phyloP scores from a whole-genome alignment of 108 stramenopile genomes.

The Skeletonema grethae region DNA sequence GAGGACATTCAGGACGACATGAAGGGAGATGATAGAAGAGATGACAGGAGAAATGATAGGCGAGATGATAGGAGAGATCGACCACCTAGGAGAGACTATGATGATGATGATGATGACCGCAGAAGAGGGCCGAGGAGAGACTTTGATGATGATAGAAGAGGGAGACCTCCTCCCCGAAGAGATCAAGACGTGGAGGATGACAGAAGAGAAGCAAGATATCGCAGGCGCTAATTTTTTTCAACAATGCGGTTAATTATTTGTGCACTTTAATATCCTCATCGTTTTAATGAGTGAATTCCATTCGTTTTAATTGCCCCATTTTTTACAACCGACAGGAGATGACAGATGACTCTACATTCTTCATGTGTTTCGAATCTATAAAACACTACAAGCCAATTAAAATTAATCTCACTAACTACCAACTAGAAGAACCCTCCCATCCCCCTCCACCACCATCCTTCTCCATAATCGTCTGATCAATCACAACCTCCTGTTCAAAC shows the following conservation, averaged over 20 bases:
- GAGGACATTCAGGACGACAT: background rate
- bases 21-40: background rate
- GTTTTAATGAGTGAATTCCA: too few species aligned
- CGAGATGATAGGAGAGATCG: background rate
- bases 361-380: too few species aligned
- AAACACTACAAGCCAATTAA: background rate
- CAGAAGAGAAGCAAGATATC: background rate
- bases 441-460: conserved; percentile 28
- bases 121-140: background rate
- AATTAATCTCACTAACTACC: conserved; percentile 39
- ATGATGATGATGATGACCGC: too few species aligned
- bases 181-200: background rate
- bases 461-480: conserved; percentile 59
- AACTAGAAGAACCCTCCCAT: conserved; percentile 49
- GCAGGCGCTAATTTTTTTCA: background rate
- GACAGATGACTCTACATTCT: background rate
- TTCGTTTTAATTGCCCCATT: too few species aligned
- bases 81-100: background rate
- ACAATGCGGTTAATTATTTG: background rate
- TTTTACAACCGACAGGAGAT: background rate
- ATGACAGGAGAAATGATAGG: background rate
- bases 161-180: background rate
- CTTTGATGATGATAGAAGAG: background rate
- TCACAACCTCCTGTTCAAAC: conserved; percentile 68
- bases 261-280: background rate